Conservation (phyloP, 2,329 filamentous ascomycete species). For the Diplodia seriata region DNA sequence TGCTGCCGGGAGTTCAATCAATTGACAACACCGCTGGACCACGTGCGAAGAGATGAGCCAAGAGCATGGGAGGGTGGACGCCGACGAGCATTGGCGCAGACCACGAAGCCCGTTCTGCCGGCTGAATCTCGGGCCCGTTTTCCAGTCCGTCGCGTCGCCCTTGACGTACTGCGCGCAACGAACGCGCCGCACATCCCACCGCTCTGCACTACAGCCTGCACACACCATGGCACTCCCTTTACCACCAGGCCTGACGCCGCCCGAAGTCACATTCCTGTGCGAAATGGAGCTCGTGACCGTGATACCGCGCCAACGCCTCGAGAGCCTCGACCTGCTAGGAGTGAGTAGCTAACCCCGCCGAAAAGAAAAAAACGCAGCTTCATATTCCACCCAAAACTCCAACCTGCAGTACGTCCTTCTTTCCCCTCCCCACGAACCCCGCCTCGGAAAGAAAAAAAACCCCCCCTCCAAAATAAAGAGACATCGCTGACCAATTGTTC, state of each 20-base stretch:
- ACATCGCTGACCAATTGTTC: slow-evolving; percentile 31
- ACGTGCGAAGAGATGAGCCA: slow-evolving; percentile 1
- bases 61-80: not conserved
- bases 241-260: slow-evolving; percentile 74
- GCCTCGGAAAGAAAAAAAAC: not conserved
- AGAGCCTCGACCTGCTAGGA: slow-evolving; percentile 81
- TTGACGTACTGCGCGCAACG: slow-evolving; percentile 6
- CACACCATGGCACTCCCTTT: slow-evolving; percentile 66
- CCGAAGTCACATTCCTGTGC: slow-evolving; percentile 91
- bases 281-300: slow-evolving; percentile 98
- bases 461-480: not conserved
- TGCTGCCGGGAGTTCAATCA: not conserved
- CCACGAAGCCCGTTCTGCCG: slow-evolving; percentile 23
- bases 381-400: not conserved
- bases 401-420: slow-evolving; percentile 31
- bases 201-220: not conserved
- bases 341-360: slow-evolving; percentile 63
- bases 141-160: not conserved
- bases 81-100: not conserved
- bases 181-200: not conserved
- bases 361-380: not conserved
- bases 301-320: slow-evolving; percentile 87
- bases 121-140: slow-evolving; percentile 2
- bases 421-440: not conserved
- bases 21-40: slow-evolving; percentile 13